These are phyloP conservation scores for Tylopilus felleus DNA, from an alignment of 768 basidiomycete genomes.

Conservation along the genomic window DNA sequence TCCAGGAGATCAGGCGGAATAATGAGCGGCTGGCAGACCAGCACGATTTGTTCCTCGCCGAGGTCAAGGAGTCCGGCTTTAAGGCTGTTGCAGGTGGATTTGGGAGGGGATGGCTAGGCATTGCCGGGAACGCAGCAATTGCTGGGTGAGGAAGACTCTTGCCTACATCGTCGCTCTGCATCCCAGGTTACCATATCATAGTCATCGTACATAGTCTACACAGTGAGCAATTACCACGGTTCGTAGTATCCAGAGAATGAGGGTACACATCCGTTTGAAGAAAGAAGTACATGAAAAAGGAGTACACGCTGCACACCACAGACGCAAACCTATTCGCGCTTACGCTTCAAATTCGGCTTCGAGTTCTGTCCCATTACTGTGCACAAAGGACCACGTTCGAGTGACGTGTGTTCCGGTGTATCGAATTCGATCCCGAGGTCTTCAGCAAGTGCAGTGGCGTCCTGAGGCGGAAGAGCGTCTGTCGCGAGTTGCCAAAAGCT, in stretches of 20 bases:
- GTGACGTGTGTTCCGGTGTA: conserved; percentile 58
- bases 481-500: conserved; percentile 77
- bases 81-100: conserved; percentile 68
- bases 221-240: not conserved
- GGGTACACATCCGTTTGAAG: not conserved
- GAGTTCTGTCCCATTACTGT: conserved; percentile 25
- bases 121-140: not conserved
- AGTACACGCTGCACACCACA: not conserved
- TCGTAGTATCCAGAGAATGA: not conserved
- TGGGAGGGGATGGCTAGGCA: conserved; percentile 55
- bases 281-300: not conserved
- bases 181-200: not conserved
- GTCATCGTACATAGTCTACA: not conserved
- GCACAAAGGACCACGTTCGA: conserved; percentile 68
- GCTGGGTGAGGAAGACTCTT: not conserved
- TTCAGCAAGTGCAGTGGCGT: conserved; percentile 63
- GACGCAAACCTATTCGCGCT: conserved; percentile 34
- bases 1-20: conserved; percentile 84
- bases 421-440: conserved; percentile 81
- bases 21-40: conserved; percentile 83
- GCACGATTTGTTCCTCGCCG: conserved; percentile 74
- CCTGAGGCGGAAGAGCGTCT: conserved; percentile 64
- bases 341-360: conserved; percentile 47
- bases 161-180: not conserved
- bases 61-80: conserved; percentile 71